Evolutionary conservation across 1,139 yeast genomes (phyloP).

Genomic region (Candida mesenterica): DNA sequence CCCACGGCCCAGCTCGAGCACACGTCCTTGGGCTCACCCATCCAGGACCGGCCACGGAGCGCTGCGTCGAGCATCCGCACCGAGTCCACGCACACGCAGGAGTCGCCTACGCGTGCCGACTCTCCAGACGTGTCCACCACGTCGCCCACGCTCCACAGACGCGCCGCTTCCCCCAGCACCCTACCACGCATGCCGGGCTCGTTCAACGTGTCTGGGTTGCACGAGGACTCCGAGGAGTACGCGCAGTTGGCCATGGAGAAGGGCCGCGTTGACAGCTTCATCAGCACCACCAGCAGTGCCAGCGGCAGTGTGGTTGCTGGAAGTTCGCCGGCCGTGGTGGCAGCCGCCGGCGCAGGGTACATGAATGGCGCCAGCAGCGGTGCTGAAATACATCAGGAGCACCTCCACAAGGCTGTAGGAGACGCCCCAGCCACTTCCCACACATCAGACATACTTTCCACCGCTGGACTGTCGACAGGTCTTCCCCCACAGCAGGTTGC

Average conservation of each 20-base stretch:
- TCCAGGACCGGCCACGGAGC: constrained; percentile 1
- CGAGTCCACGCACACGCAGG: no score
- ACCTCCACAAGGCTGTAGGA: neutral
- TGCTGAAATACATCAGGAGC: neutral
- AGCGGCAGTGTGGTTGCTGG: constrained; percentile 1
- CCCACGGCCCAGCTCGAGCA: no score
- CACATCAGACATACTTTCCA: constrained; percentile 1
- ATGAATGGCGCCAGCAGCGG: neutral
- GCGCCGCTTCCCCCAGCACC: constrained; percentile 1
- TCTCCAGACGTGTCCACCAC: neutral
- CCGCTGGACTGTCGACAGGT: neutral
- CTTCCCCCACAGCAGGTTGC: no score
- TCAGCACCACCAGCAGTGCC: constrained; percentile 5
- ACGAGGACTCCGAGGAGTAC: constrained; percentile 21
- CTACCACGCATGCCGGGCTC: constrained; percentile 66
- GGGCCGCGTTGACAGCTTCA: neutral
- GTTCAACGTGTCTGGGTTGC: constrained; percentile 54
- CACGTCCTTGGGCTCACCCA: constrained; percentile 5
- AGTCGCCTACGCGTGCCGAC: no score
- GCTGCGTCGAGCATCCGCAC: neutral
- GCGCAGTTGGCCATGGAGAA: constrained; percentile 18
- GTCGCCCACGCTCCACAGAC: constrained; percentile 6
- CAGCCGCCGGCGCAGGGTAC: constrained; percentile 1
- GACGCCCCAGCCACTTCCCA: neutral
- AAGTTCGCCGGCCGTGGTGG: constrained; percentile 3